Evolutionary conservation across 1,284 basidiomycete genomes (phyloP), one percentile per base, ranked within the genome.

Genomic region (Phaffia rhodozyma): DNA sequence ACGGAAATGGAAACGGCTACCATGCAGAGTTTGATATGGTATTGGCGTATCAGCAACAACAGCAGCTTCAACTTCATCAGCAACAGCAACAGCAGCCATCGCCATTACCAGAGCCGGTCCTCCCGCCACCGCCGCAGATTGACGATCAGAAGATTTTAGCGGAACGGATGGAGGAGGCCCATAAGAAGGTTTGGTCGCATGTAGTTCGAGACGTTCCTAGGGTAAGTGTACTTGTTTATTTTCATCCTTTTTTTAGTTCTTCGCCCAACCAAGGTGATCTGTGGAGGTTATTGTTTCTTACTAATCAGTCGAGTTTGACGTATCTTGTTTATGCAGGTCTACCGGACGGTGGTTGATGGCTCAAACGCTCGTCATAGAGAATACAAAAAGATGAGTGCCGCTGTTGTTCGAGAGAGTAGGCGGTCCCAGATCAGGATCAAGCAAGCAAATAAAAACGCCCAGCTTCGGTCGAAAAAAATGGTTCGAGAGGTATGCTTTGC

Each of bases 201-300:
- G 89, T 93, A 58, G 88, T 87, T 1, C 79, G 83, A 66, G 90
- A 93, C 71, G 82, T 92, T 47, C 84, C 85, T 27, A 91, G 86
- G 79, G 90, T 88, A 70, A 66, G 73, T 68, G 11, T 2, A 43
- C 5, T 43, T 11, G 16, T n/a, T 18, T 20, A 3, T 21, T 4
- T 55, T n/a, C 4, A 6, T 47, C 23, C 23, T n/a, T 61, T 48
- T 47, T 32, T 32, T 23, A 52, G 55, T 53, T 5, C 43, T 23
- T 20, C 11, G 18, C 51, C 55, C 38, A 25, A 20, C 2, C 55
- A 23, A 5, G 18, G 48, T 34, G 9, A 18, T n/a, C 16, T 16
- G 7, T 53, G 21, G 27, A 53, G n/a, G 47, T 13, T 25, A 47
- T 57, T 47, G 23, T 16, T 38, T 53, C 48, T 60, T 72, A 62